A percentile compares a stretch with the other conserved stretches of the same genome.
phyloP scores from a whole-genome alignment of 2,329 filamentous ascomycete genomes.

The Phoma sp. region DNA sequence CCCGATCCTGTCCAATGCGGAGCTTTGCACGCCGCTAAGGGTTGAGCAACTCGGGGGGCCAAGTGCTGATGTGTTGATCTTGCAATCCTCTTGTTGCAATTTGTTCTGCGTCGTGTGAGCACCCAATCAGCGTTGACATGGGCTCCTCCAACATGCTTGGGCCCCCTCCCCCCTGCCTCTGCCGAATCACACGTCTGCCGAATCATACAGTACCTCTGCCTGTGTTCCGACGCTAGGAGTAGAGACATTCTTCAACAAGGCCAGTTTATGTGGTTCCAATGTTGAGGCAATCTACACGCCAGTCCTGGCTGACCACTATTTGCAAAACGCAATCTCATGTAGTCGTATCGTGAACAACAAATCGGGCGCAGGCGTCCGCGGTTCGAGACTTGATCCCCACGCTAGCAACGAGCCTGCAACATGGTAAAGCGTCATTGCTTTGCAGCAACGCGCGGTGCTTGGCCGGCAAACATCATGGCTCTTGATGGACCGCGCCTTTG shows the following conservation, averaged over 20 bases:
- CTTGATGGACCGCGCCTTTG: conserved; percentile 24
- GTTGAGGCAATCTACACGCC: conserved; percentile 44
- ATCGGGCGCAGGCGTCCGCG: conserved; percentile 16
- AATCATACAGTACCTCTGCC: not conserved
- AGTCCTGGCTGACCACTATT: conserved; percentile 18
- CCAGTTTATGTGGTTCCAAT: conserved; percentile 41
- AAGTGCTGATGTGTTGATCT: conserved; percentile 46
- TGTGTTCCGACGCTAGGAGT: conserved; percentile 24
- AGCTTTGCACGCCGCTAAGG: conserved; percentile 40
- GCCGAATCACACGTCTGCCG: conserved; percentile 32
- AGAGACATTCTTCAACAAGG: conserved; percentile 25
- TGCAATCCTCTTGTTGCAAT: conserved; percentile 41
- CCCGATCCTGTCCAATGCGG: conserved; percentile 43
- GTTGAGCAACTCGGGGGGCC: conserved; percentile 20
- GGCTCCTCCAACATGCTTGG: conserved; percentile 25
- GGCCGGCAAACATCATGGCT: conserved; percentile 11
- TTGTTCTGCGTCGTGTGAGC: conserved; percentile 37
- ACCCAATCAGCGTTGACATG: conserved; percentile 33
- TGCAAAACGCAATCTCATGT: conserved; percentile 23
- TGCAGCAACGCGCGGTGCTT: conserved; percentile 36
- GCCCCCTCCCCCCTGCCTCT: conserved; percentile 17
- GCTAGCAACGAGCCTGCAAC: conserved; percentile 19
- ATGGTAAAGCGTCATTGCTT: conserved; percentile 31
- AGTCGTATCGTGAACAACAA: conserved; percentile 17
- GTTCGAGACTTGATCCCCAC: conserved; percentile 26